phyloP scores from a whole-genome alignment of 768 basidiomycete genomes.

The Tylopilus plumbeoviolaceoides region DNA sequence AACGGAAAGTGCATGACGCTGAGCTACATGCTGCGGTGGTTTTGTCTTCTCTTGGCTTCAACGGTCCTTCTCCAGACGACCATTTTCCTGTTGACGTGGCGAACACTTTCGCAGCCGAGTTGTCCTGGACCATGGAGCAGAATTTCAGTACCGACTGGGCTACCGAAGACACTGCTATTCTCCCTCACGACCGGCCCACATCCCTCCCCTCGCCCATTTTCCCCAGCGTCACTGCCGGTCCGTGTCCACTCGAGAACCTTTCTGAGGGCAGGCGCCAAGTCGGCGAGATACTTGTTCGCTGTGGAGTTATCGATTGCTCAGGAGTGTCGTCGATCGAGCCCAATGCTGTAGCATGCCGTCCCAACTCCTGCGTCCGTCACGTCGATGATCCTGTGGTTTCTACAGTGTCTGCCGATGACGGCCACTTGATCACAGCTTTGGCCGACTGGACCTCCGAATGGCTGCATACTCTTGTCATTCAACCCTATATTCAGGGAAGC shows the following conservation, averaged over 20 bases:
- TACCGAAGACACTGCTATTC: background rate
- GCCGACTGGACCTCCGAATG: slow-evolving; percentile 26
- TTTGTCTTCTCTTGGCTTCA: slow-evolving; percentile 10
- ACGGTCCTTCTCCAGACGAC: slow-evolving; percentile 1
- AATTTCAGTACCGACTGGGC: background rate
- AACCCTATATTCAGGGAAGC: slow-evolving; percentile 15
- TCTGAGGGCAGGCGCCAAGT: slow-evolving; percentile 17
- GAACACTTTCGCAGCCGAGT: background rate
- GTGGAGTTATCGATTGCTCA: slow-evolving; percentile 13
- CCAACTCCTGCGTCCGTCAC: background rate
- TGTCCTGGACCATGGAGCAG: background rate
- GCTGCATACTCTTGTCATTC: slow-evolving; percentile 23
- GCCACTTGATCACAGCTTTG: slow-evolving; percentile 9
- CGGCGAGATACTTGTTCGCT: slow-evolving; percentile 19
- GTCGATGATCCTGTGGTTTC: background rate
- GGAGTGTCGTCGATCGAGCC: background rate
- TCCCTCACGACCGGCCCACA: background rate
- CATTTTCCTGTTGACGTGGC: background rate
- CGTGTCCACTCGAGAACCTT: slow-evolving; percentile 4
- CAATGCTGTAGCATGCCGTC: background rate
- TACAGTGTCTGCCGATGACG: background rate
- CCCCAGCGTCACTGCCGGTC: background rate
- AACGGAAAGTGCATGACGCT: slow-evolving; percentile 8
- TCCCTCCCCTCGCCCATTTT: background rate
- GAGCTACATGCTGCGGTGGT: slow-evolving; percentile 5